Evolutionary conservation across 192 early-diverging fungal species (phyloP).

Genomic region (Coemansia sp.): DNA sequence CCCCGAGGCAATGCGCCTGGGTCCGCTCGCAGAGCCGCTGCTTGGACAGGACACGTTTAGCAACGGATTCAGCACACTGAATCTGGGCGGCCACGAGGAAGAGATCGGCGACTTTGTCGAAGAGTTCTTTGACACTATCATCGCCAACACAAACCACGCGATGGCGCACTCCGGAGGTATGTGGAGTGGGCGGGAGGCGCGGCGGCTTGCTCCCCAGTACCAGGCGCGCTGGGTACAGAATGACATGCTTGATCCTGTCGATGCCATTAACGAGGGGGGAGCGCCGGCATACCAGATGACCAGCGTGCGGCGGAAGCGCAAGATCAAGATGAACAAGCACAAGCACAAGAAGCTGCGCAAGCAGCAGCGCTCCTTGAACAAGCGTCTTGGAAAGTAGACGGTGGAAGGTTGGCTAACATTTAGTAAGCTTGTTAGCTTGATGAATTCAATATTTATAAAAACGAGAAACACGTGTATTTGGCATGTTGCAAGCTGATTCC

Average conservation of each 20-base stretch:
- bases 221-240: constrained; percentile 25
- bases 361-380: constrained; percentile 72
- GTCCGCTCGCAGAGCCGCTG: constrained; percentile 43
- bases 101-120: constrained; percentile 41
- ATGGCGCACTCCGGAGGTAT: not conserved
- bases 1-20: constrained; percentile 50
- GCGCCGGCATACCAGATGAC: constrained; percentile 57
- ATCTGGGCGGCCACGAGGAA: constrained; percentile 11
- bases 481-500: not conserved
- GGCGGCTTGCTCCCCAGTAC: constrained; percentile 1
- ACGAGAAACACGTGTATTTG: not conserved
- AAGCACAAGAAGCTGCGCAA: constrained; percentile 89
- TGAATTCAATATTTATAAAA: too few relatives aligned
- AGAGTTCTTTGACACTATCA: constrained; percentile 46
- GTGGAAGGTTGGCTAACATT: too few relatives aligned
- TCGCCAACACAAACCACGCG: constrained; percentile 8
- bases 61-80: constrained; percentile 21
- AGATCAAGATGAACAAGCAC: constrained; percentile 96
- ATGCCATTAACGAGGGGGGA: constrained; percentile 14
- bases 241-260: constrained; percentile 31
- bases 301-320: constrained; percentile 78
- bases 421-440: too few relatives aligned
- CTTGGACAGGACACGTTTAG: constrained; percentile 39
- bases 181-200: constrained; percentile 27
- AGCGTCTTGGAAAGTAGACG: constrained; percentile 69